phyloP scores from a whole-genome alignment of 1,284 basidiomycete species.

The Malassezia arunalokei region DNA sequence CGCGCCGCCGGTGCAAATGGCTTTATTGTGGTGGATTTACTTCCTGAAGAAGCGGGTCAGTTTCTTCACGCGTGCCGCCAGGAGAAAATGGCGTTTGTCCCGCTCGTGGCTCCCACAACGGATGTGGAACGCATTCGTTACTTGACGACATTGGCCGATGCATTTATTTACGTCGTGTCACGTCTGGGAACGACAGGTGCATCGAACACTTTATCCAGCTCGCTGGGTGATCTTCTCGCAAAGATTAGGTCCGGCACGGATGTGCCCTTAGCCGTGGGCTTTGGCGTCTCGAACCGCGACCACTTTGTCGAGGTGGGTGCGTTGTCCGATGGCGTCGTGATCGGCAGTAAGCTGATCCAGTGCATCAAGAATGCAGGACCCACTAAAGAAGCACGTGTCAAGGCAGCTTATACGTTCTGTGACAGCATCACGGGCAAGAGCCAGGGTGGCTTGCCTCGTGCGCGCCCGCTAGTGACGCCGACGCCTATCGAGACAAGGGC shows the following conservation, averaged over 20 bases:
- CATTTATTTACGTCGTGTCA: conserved; percentile 76
- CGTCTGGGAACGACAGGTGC: conserved; percentile 98
- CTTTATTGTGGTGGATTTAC: conserved; percentile 93
- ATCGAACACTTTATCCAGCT: conserved; percentile 55
- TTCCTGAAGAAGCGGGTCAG: conserved; percentile 83
- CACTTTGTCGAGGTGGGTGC: conserved; percentile 79
- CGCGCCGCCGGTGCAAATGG: conserved; percentile 82
- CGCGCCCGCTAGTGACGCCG: conserved; percentile 25
- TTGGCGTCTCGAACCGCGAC: conserved; percentile 81
- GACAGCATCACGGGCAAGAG: conserved; percentile 54
- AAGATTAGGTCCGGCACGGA: conserved; percentile 50
- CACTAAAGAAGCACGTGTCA: conserved; percentile 46
- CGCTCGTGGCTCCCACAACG: conserved; percentile 88
- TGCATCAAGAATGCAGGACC: conserved; percentile 57
- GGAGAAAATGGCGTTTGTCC: conserved; percentile 83
- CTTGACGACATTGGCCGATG: conserved; percentile 80
- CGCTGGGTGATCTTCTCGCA: conserved; percentile 42
- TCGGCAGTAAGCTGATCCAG: conserved; percentile 73
- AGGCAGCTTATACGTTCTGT: conserved; percentile 51
- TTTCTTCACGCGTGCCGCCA: conserved; percentile 79
- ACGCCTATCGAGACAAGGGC: neutral
- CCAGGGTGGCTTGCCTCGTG: conserved; percentile 32
- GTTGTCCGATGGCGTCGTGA: conserved; percentile 77
- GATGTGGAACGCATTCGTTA: conserved; percentile 75
- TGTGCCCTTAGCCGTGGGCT: conserved; percentile 84